These are phyloP conservation scores for Clavispora asparagi DNA, from an alignment of 805 yeast species.

Conservation along the genomic window DNA sequence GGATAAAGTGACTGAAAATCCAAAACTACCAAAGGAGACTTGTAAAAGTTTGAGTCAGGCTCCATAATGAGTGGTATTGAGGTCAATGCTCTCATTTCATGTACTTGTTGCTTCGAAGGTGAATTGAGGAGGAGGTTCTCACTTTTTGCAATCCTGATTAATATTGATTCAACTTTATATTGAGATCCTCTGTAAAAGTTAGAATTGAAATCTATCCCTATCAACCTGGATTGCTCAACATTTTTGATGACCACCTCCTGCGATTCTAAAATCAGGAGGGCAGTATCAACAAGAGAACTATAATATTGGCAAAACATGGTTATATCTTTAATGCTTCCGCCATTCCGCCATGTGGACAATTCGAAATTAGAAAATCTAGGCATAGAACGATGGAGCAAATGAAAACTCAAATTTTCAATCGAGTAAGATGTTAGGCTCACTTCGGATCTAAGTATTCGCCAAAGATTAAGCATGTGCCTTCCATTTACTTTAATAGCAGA, in stretches of 20 bases:
- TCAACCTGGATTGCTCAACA: conserved; percentile 75
- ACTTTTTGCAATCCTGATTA: conserved; percentile 67
- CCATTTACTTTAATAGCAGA: conserved; percentile 69
- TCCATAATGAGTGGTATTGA: conserved; percentile 91
- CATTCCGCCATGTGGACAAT: conserved; percentile 36
- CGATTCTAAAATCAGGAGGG: conserved; percentile 44
- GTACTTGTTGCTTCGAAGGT: conserved; percentile 77
- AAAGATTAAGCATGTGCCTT: conserved; percentile 75
- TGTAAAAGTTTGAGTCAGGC: conserved; percentile 78
- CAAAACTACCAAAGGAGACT: conserved; percentile 81
- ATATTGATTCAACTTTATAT: conserved; percentile 83
- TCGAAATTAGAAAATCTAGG: conserved; percentile 54
- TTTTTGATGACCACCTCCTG: conserved; percentile 67
- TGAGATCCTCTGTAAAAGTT: conserved; percentile 91
- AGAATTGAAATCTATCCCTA: conserved; percentile 88
- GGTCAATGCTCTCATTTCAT: conserved; percentile 78
- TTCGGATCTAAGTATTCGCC: conserved; percentile 71
- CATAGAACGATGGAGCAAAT: conserved; percentile 58
- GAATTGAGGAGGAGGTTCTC: conserved; percentile 72
- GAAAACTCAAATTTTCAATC: conserved; percentile 69
- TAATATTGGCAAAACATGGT: conserved; percentile 42
- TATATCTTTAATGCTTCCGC: conserved; percentile 34
- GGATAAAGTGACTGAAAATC: conserved; percentile 96
- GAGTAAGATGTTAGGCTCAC: conserved; percentile 62
- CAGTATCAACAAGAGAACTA: conserved; percentile 39